Evolutionary conservation across 2,329 filamentous ascomycete genomes (phyloP), one percentile per base, ranked within the genome.

Genomic region (Apiospora malaysiana): DNA sequence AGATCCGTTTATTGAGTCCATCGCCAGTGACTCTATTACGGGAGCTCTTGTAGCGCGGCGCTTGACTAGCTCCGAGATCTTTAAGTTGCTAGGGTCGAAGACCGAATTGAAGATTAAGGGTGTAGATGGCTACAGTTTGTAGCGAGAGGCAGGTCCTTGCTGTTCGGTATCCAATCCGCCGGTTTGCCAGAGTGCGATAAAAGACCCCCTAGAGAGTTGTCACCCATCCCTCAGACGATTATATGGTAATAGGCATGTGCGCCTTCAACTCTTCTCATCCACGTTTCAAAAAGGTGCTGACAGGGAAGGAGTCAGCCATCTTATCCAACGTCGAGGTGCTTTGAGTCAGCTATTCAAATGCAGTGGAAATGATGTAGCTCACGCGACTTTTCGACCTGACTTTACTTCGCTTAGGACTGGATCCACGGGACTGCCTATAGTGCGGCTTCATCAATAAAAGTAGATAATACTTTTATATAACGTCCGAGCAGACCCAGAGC

Each of bases 341-440:
- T 1, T 82, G 77, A 78, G 72, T 76, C 16, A 77, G 78, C 47
- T 82, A 77, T 27, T 77, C 77, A 1, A 78, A 77, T 27, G 79
- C 80, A 32, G 77, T 80, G 23, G 79, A 80, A 27, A 77, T 81
- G 77, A 72, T 83, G 4, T 75, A 77, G 25, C 70, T 82, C 25
- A 79, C 82, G 23, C 76, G 77, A 21, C 68, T 74, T 77, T 67
- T 71, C 79, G 0, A 77, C 78, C 3, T 77, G 77, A 59, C 74
- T 83, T 0, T 83, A 80, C 70, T 83, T 82, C 72, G 80, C 79
- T 3, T 82, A 83, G 72, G 82, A 83, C 68, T 83, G 82, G 1
- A 75, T 84, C 6, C 82, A 83, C 72, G 80, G 83, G 18, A 83
- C 79, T 21, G 82, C 82, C 3, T 83, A 84, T 71, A 78, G 80